Conservation (phyloP, 257 asterid species). For the Leptodermis oblonga region DNA sequence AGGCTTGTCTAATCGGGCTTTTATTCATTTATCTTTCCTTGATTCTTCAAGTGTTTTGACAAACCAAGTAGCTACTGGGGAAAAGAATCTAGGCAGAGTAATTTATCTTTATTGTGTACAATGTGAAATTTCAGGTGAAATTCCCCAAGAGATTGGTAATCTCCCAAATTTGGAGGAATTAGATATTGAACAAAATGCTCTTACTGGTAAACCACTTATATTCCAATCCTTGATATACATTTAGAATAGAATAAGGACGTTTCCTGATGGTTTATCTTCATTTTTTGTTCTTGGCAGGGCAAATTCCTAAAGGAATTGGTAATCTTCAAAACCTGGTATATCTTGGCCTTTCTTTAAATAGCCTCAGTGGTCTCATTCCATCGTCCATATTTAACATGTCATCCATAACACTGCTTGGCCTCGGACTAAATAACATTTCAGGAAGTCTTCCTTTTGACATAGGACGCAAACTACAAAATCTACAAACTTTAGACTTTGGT, state of each 20-base stretch:
- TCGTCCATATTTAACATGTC: neutral
- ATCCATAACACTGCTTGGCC: neutral
- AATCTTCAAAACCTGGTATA: neutral
- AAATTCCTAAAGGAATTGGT: no score
- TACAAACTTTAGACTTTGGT: neutral
- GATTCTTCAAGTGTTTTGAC: neutral
- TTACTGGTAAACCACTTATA: neutral
- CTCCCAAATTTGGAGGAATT: neutral
- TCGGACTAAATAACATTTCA: neutral
- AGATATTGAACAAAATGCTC: neutral
- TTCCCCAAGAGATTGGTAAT: neutral
- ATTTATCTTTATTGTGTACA: neutral
- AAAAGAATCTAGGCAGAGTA: neutral
- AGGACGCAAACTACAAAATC: neutral
- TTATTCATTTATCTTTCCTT: neutral
- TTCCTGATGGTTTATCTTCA: no score
- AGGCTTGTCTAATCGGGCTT: neutral
- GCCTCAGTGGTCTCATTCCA: neutral
- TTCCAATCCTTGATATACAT: neutral
- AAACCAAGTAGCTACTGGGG: no score
- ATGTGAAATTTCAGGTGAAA: neutral
- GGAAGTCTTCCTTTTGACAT: no score
- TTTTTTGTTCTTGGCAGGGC: neutral
- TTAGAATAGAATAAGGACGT: neutral
- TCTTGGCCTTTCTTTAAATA: neutral